Evolutionary conservation across 306 rosid species (phyloP).

Genomic region (Dalbergia cochinchinensis): DNA sequence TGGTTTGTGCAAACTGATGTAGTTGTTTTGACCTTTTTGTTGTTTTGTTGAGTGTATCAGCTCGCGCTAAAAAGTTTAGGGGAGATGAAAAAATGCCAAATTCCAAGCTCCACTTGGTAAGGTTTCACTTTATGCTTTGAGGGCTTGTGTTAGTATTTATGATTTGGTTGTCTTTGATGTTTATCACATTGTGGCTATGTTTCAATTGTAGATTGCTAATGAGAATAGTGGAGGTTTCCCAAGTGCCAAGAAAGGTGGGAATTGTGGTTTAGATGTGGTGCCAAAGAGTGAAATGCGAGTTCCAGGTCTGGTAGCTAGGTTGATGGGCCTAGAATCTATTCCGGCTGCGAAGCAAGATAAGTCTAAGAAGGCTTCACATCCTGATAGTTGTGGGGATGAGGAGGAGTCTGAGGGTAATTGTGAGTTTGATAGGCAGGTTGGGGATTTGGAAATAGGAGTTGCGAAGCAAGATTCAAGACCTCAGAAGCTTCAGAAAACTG

Average conservation of each 20-base stretch:
- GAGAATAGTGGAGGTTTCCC: conserved; percentile 90
- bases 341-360: conserved; percentile 67
- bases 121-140: background rate
- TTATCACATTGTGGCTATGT: conserved; percentile 19
- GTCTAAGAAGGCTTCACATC: conserved; percentile 58
- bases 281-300: conserved; percentile 68
- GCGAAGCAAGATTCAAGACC: conserved; percentile 78
- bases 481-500: conserved; percentile 85
- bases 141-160: background rate
- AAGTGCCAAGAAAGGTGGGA: conserved; percentile 61
- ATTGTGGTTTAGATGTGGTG: conserved; percentile 54
- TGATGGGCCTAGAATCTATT: conserved; percentile 91
- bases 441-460: conserved; percentile 60
- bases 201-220: conserved; percentile 75
- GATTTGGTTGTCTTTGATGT: conserved; percentile 16
- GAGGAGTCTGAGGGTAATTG: conserved; percentile 34
- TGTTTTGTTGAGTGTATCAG: conserved; percentile 49
- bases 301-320: conserved; percentile 85
- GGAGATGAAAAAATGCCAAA: conserved; percentile 80
- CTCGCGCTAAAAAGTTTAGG: conserved; percentile 69
- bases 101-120: conserved; percentile 84
- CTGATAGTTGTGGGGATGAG: conserved; percentile 51
- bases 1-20: conserved; percentile 42
- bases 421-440: conserved; percentile 53
- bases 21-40: conserved; percentile 41